Evolutionary conservation across 768 basidiomycete genomes (phyloP), one percentile per base, ranked within the genome.

Genomic region (Serendipita vermifera): DNA sequence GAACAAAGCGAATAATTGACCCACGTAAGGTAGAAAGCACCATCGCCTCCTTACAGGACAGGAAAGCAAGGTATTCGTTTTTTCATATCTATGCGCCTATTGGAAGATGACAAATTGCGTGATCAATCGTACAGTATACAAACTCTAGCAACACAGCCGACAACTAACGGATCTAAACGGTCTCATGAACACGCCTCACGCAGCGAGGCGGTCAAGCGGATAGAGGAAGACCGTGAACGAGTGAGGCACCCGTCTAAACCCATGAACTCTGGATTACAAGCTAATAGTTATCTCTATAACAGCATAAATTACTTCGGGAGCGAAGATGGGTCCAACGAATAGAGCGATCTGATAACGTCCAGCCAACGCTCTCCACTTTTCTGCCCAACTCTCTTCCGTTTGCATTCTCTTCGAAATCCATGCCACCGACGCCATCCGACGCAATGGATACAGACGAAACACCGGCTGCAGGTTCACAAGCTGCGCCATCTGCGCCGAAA

Each of bases 181-280:
- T 60, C 55, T 36, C 60, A 40, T 24, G 63, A 54, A 38, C 63
- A 54, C 33, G 75, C 85, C 48, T 74, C 81, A 1, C 77, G 78
- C 6, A 69, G 71, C n/a, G 88, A 92, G 54, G 77, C 89, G 27
- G 77, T 88, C 64, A 82, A 84, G 58, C 82, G 89, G 11, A 90
- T 94, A 61, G 89, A 94, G 66, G 90, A 93, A 62, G 91, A 93
- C 66, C 75, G 90, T 2, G 91, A 93, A 63, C 79, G 92, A 35
- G 71, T 71, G 48, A 36, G 70, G 59, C 15, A 11, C 9, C 31
- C 31, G 33, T 31, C 22, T 3, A 33, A 29, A 5, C 17, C 26
- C 26, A 58, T 24, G 13, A 46, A 27, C 14, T 17, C 15, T 40
- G 22, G n/a, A 38, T 39, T n/a, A n/a, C n/a, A n/a, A 43, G 59